A percentile compares a stretch with the other conserved stretches of the same genome.
These are phyloP conservation scores for Ophiostoma populinum DNA, from an alignment of 2,329 filamentous ascomycete species.

Conservation along the genomic window DNA sequence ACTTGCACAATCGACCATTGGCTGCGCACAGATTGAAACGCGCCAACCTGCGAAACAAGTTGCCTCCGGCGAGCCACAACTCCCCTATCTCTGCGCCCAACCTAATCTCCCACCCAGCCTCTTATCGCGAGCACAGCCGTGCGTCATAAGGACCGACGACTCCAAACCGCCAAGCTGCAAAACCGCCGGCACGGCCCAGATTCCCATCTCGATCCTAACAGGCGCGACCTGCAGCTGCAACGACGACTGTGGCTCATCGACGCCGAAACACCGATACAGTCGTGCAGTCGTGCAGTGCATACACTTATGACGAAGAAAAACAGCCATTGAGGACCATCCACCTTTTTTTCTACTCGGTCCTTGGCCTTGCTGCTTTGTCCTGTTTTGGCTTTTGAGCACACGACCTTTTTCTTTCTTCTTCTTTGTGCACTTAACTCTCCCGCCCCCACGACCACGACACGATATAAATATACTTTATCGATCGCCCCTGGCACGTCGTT, in stretches of 20 bases:
- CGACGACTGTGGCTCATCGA: too few species aligned
- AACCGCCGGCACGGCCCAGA: too few species aligned
- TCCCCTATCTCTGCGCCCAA: not conserved
- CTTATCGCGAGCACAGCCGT: slow-evolving; percentile 3
- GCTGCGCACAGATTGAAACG: not conserved
- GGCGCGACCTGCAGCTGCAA: too few species aligned
- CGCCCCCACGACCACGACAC: slow-evolving; percentile 5
- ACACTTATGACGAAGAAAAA: too few species aligned
- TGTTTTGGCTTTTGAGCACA: slow-evolving; percentile 7
- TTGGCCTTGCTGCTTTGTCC: not conserved
- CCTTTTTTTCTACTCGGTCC: not conserved
- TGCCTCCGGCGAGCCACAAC: not conserved
- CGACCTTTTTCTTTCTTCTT: slow-evolving; percentile 7
- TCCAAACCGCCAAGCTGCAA: not conserved
- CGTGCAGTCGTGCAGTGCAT: too few species aligned
- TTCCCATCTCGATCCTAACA: too few species aligned
- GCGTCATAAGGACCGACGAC: not conserved
- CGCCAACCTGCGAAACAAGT: not conserved
- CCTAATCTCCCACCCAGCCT: not conserved
- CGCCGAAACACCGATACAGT: too few species aligned
- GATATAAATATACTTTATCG: too few species aligned
- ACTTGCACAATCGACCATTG: too few species aligned
- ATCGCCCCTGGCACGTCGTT: too few species aligned
- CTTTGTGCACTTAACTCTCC: not conserved
- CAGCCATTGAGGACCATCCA: too few species aligned